These are phyloP conservation scores for Akanthomyces muscarius DNA, from an alignment of 2,329 filamentous ascomycete genomes.

Conservation along the genomic window DNA sequence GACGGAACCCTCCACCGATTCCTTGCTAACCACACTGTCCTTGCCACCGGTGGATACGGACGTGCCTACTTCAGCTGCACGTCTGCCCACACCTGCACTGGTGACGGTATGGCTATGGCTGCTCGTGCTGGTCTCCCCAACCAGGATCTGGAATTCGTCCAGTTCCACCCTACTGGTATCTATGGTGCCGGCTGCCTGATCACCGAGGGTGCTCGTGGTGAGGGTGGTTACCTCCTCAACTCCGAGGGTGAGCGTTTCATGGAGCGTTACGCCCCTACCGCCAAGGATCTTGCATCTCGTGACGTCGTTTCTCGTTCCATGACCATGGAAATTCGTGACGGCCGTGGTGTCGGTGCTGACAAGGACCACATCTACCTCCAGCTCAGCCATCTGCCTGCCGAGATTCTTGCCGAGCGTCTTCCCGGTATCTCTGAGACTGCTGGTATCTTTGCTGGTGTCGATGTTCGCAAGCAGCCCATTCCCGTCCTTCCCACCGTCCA, in stretches of 20 bases:
- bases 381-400: constrained; percentile 87
- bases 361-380: constrained; percentile 99
- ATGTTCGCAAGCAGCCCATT: constrained; percentile 95
- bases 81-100: constrained; percentile 95
- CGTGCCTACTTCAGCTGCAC: constrained; percentile 98
- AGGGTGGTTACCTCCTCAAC: constrained; percentile 97
- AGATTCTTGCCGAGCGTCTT: constrained; percentile 91
- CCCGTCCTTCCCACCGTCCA: constrained; percentile 94
- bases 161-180: constrained; percentile 99
- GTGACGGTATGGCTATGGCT: constrained; percentile 99
- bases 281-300: constrained; percentile 94
- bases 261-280: constrained; percentile 96
- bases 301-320: constrained; percentile 97
- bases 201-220: constrained; percentile 94
- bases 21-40: constrained; percentile 91
- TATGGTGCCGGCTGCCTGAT: constrained; percentile 98
- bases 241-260: constrained; percentile 98
- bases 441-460: constrained; percentile 93
- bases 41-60: constrained; percentile 96
- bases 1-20: constrained; percentile 97
- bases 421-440: constrained; percentile 98
- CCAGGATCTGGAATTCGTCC: constrained; percentile 98
- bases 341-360: constrained; percentile 91
- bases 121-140: constrained; percentile 94
- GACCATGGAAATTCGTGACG: constrained; percentile 97